Base-by-base conservation (phyloP, 1,139 yeast species). In the Debaryomyces psychrophilus region DNA sequence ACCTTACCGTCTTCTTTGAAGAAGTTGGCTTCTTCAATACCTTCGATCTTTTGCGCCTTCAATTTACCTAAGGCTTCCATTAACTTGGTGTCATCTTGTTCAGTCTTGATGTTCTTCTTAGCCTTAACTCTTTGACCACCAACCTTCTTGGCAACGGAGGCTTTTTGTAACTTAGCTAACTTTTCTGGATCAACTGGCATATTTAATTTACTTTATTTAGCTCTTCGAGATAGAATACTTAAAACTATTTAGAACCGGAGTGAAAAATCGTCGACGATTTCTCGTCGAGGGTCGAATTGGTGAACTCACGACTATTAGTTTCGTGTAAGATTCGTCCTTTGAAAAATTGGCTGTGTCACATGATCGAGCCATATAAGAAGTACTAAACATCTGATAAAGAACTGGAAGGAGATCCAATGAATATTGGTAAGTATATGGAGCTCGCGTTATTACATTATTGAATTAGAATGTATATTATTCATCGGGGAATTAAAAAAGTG, bases 1-100 rank as follows among this genome's bases (percentile, higher is more conserved):
- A 93, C 97, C 69, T 85, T 87, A 66, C 98, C 97, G 72, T 92
- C 97, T 58, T 90, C 96, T 75, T 80, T 87, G 87, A 93, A 92
- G 81, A 93, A 89, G 83, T 92, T 93, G 68, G 96, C 98, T 78
- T 92, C 97, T 69, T 90, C 96, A 61, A 93, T 85, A 63, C 87
- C 90, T 59, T 87, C 92, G 61, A 93, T 78, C 63, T 90, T 87
- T 72, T 87, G 89, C 58, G 93, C 95, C 73, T 88, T 86, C 71
- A 93, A 78, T 78, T 92, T 92, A 70, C 85, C 87, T 72, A 93
- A 81, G 61, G 95, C 83, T 60, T 86, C 89, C 75, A 90, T 93
- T 73, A 93, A 81, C 76, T 90, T 90, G 74, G 92, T 80, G 78
- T 90, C 95, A 62, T 88, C 95, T 62, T 83, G 90, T 68, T 86